These are phyloP conservation scores for Yamadazyma kitorensis DNA, from an alignment of 805 yeast genomes.

Conservation along the genomic window DNA sequence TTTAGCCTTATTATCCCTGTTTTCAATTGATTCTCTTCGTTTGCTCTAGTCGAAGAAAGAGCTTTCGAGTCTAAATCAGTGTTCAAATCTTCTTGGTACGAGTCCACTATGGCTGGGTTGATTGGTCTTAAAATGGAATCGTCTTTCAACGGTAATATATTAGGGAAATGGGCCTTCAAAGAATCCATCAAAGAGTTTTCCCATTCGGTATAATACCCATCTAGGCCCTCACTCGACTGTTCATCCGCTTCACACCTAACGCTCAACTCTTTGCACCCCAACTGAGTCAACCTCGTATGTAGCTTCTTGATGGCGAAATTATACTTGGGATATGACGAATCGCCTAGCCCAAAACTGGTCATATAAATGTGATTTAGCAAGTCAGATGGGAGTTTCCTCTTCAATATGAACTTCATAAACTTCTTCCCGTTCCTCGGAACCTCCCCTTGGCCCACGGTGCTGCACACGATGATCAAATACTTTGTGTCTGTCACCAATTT, in stretches of 20 bases:
- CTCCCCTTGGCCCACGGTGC: constrained; percentile 96
- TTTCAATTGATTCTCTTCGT: neutral
- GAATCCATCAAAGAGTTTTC: constrained; percentile 44
- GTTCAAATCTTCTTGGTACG: no score
- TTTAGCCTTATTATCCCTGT: constrained; percentile 51
- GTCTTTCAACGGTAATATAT: constrained; percentile 21
- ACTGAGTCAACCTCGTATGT: constrained; percentile 71
- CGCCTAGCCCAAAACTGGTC: constrained; percentile 88
- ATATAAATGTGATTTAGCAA: constrained; percentile 60
- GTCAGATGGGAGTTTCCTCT: constrained; percentile 57
- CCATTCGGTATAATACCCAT: constrained; percentile 77
- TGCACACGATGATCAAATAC: constrained; percentile 58
- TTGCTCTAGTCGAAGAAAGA: constrained; percentile 11
- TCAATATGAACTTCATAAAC: constrained; percentile 73
- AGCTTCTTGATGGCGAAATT: constrained; percentile 86
- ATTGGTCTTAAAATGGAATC: constrained; percentile 25
- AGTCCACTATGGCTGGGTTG: constrained; percentile 4
- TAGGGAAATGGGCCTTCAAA: constrained; percentile 21
- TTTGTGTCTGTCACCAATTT: constrained; percentile 47
- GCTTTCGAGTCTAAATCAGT: constrained; percentile 1
- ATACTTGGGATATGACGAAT: constrained; percentile 83
- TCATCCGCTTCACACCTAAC: constrained; percentile 90
- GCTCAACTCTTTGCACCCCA: constrained; percentile 75
- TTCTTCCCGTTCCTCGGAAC: constrained; percentile 73
- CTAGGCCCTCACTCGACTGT: constrained; percentile 72